Evolutionary conservation across 495 filamentous ascomycete genomes (phyloP), one percentile per base, ranked within the genome.

Genomic region (Xylaria grammica): DNA sequence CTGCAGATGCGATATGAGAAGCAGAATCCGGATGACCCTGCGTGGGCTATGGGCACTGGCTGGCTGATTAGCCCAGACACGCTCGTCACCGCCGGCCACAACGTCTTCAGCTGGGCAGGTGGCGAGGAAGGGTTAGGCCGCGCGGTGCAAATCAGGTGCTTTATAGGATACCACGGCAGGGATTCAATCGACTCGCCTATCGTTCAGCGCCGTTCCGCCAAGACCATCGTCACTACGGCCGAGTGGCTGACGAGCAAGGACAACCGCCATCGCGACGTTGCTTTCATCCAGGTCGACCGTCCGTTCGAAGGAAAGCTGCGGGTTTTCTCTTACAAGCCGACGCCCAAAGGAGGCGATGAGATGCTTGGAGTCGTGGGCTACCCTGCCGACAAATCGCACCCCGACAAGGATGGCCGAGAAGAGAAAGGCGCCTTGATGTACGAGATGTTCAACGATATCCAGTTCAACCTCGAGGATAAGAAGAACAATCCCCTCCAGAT

Each of bases 361-460:
- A 53, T 67, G 44, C 50, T 80, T 50, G 77, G 77, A 19, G 74
- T 79, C 40, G 77, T 80, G 11, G 77, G 77, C 46, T 80, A 80
- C 68, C 77, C 77, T 19, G 77, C 65, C 36, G 77, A 80, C 61
- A 66, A 69, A 54, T 8, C 11, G 11, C 40, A 71, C 24, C 56
- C 10, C 19, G 51, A 53, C 19, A 27, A 58, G 15, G 45, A 63
- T 27, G 62, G 62, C n/a, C 44, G 62, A 19, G 53, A 67, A 36
- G 77, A 80, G 62, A 67, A 72, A 49, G 77, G 75, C n/a, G 77
- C 77, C 19, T 44, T 70, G 8, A 79, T 79, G 77, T 78, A 76
- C 38, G 77, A 79, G 51, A 68, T 73, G 68, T 79, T 76, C 52
- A 36, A 54, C 17, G 49, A 27, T 24, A 66, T 63, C 5, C 26